phyloP scores from a whole-genome alignment of 73 alveolate species.

The Tetrahymena thermophila region DNA sequence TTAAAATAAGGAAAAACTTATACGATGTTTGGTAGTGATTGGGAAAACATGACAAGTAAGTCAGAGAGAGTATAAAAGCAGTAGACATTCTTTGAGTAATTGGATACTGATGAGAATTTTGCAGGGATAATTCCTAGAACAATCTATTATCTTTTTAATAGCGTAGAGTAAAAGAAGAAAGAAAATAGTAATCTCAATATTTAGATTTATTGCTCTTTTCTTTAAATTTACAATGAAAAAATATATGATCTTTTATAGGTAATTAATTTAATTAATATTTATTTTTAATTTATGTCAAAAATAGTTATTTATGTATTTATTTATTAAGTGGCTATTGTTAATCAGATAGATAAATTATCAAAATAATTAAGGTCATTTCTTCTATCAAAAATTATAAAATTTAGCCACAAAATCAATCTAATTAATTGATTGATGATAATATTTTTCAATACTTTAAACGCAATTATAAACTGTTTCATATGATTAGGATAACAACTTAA shows the following conservation, averaged over 20 bases:
- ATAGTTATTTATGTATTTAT: neutral
- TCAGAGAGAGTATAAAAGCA: neutral
- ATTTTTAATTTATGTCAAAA: neutral
- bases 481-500: constrained; percentile 17
- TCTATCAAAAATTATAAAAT: neutral
- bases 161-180: neutral
- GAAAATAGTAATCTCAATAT: neutral
- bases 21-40: constrained; percentile 61
- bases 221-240: constrained; percentile 29
- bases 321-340: neutral
- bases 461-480: neutral
- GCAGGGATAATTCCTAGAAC: constrained; percentile 44
- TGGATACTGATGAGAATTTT: constrained; percentile 22
- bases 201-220: constrained; percentile 24
- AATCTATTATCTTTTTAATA: constrained; percentile 15
- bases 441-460: neutral
- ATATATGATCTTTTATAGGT: constrained; percentile 20
- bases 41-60: constrained; percentile 27
- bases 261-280: neutral
- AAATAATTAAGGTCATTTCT: neutral
- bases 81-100: constrained; percentile 20
- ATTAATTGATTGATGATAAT: no score
- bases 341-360: neutral
- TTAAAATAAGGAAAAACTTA: constrained; percentile 45
- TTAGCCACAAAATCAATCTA: neutral